Evolutionary conservation across 352 stramenopile genomes (phyloP).

Genomic region (Phytophthora ohioensis): DNA sequence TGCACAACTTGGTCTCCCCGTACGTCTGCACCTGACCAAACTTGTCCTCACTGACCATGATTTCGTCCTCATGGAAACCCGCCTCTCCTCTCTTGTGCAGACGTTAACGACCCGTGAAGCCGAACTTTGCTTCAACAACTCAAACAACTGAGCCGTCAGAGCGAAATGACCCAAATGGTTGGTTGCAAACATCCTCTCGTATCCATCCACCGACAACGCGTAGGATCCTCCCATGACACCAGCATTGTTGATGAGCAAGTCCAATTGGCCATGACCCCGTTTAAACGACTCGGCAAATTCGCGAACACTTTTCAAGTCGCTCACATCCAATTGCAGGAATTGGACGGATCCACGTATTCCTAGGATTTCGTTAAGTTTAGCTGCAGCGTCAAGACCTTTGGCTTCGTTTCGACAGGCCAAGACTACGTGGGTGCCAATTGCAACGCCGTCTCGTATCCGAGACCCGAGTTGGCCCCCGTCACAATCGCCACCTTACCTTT

Average conservation of each 20-base stretch:
- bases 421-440: constrained; percentile 45
- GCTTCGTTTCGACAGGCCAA: constrained; percentile 40
- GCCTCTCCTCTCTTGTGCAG: constrained; percentile 33
- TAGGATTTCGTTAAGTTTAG: constrained; percentile 31
- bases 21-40: constrained; percentile 51
- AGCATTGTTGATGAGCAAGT: constrained; percentile 78
- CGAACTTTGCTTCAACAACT: constrained; percentile 38
- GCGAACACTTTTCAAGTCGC: constrained; percentile 45
- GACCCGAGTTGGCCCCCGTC: constrained; percentile 46
- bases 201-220: constrained; percentile 43
- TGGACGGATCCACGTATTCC: constrained; percentile 34
- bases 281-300: constrained; percentile 45
- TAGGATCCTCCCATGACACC: constrained; percentile 58
- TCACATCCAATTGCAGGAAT: constrained; percentile 59
- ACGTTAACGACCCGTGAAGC: constrained; percentile 44
- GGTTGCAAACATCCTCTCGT: constrained; percentile 64
- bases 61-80: constrained; percentile 37
- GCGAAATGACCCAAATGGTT: constrained; percentile 73
- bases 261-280: constrained; percentile 35
- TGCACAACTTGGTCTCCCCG: constrained; percentile 55
- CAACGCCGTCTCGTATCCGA: constrained; percentile 43
- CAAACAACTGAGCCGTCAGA: constrained; percentile 55
- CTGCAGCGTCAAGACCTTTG: constrained; percentile 27
- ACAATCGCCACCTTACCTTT: constrained; percentile 46
- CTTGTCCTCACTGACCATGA: constrained; percentile 44